Evolutionary conservation across 768 basidiomycete species (phyloP).

Genomic region (Pulveroboletus sp.): DNA sequence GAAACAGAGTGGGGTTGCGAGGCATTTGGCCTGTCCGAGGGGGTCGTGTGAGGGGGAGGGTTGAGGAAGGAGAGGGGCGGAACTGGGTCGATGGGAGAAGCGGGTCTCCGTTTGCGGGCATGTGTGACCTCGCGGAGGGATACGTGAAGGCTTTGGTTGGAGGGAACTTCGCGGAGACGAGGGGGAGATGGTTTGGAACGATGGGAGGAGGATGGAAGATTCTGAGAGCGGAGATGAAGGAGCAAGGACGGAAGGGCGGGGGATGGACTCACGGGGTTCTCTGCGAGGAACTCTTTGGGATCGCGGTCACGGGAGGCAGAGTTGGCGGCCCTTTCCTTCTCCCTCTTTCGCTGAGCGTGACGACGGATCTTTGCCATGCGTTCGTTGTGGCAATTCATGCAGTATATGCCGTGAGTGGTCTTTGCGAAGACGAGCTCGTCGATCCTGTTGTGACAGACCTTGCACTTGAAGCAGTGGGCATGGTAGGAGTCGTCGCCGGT

Average conservation of each 20-base stretch:
- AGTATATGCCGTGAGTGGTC: slow-evolving; percentile 97
- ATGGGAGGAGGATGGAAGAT: slow-evolving; percentile 11
- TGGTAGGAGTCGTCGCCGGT: slow-evolving; percentile 99
- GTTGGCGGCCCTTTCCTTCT: slow-evolving; percentile 47
- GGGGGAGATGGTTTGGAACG: slow-evolving; percentile 21
- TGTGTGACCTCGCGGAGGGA: slow-evolving; percentile 8
- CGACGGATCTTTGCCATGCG: slow-evolving; percentile 90
- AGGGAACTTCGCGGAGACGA: slow-evolving; percentile 25
- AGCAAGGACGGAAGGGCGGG: not conserved
- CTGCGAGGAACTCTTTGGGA: slow-evolving; percentile 30
- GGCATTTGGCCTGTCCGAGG: slow-evolving; percentile 13
- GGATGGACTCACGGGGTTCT: slow-evolving; percentile 39
- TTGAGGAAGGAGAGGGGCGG: not conserved
- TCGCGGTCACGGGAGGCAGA: slow-evolving; percentile 27
- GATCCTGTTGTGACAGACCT: slow-evolving; percentile 89
- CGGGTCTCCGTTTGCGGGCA: slow-evolving; percentile 7
- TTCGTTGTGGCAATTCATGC: slow-evolving; percentile 97
- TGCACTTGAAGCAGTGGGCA: slow-evolving; percentile 98
- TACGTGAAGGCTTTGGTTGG: slow-evolving; percentile 17
- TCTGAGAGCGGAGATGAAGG: not conserved
- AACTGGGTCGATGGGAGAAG: slow-evolving; percentile 12
- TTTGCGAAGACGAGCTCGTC: slow-evolving; percentile 99
- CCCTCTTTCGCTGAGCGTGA: slow-evolving; percentile 85
- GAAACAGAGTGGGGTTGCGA: slow-evolving; percentile 9
- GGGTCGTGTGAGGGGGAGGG: slow-evolving; percentile 15